Evolutionary conservation across 2,329 filamentous ascomycete species (phyloP).

Genomic region (Hypoxylon sp.): DNA sequence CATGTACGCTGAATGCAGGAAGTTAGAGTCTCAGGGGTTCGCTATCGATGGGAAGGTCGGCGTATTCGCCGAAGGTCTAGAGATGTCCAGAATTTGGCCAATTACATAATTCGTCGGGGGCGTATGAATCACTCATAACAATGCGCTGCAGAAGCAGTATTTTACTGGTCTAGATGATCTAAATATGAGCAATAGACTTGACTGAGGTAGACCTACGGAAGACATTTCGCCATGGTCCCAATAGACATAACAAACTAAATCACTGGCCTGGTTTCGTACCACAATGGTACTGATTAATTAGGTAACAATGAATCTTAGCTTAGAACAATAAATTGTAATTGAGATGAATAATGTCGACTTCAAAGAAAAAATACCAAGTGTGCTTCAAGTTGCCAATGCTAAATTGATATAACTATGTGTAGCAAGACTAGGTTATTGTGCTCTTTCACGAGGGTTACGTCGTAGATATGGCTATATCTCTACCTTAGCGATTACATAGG

Average conservation of each 20-base stretch:
- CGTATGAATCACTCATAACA: background rate
- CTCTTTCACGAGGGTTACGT: too few species aligned
- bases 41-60: conserved; percentile 55
- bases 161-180: background rate
- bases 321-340: too few species aligned
- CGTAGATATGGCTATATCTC: background rate
- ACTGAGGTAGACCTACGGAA: background rate
- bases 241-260: background rate
- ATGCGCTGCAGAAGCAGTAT: background rate
- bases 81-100: conserved; percentile 49
- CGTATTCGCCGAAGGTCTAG: conserved; percentile 53
- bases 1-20: conserved; percentile 62
- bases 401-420: too few species aligned
- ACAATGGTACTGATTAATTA: too few species aligned
- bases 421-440: too few species aligned
- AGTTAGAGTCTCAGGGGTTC: conserved; percentile 57
- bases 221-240: background rate
- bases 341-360: too few species aligned
- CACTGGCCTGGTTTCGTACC: too few species aligned
- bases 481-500: background rate
- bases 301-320: too few species aligned
- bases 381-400: too few species aligned
- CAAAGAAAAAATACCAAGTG: too few species aligned
- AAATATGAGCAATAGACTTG: background rate
- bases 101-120: background rate